Conservation (phyloP, 306 rosid species). For the Castanospermum australe region DNA sequence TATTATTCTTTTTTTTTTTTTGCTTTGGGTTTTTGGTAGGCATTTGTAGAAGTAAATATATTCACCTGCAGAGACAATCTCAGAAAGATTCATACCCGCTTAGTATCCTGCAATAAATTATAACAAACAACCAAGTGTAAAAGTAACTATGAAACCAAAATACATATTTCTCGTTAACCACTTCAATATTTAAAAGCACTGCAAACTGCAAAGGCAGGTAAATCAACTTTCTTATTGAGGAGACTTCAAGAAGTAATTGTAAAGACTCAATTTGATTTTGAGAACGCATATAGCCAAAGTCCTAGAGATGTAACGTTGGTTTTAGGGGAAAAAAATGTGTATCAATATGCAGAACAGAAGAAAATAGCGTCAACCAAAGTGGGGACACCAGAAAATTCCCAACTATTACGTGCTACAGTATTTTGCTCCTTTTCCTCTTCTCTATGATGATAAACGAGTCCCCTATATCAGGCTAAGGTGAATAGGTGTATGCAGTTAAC, state of each 20-base stretch:
- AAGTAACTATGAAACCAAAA: not conserved
- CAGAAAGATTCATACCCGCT: slow-evolving; percentile 67
- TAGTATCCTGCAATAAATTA: slow-evolving; percentile 54
- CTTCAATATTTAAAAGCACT: not conserved
- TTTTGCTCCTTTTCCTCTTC: not conserved
- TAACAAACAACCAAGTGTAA: not conserved
- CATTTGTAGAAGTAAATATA: too few species aligned
- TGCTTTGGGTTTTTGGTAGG: too few species aligned
- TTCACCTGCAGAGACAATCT: slow-evolving; percentile 66
- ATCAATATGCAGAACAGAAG: not conserved
- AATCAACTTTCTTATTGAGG: not conserved
- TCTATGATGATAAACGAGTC: not conserved
- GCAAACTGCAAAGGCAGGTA: not conserved
- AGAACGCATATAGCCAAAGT: too few species aligned
- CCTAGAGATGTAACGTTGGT: too few species aligned
- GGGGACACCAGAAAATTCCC: not conserved
- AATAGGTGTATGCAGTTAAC: too few species aligned
- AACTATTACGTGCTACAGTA: not conserved
- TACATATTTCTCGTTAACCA: not conserved
- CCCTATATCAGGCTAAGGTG: not conserved
- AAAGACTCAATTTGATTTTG: not conserved
- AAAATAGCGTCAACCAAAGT: not conserved
- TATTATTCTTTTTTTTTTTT: too few species aligned
- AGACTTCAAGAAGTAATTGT: not conserved
- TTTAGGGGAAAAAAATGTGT: too few species aligned